Conservation (phyloP, 345 rosid species). For the Salix purpurea region DNA sequence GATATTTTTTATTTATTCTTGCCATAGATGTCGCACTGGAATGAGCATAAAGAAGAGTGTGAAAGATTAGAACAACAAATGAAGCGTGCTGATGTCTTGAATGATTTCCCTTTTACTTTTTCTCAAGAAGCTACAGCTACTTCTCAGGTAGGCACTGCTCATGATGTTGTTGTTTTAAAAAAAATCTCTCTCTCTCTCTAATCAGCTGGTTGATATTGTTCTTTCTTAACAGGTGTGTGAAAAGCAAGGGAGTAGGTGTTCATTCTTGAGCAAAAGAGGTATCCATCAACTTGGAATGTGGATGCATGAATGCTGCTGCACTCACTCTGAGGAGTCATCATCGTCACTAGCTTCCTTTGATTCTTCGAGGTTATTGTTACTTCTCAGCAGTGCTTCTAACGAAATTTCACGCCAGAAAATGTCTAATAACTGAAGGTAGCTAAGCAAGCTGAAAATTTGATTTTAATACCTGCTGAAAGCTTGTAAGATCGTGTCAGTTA, state of each 20-base stretch:
- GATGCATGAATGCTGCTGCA: slow-evolving; percentile 66
- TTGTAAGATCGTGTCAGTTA: too few relatives aligned
- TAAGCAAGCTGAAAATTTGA: too few relatives aligned
- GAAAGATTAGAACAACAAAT: slow-evolving; percentile 75
- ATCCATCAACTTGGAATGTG: slow-evolving; percentile 74
- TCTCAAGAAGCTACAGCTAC: slow-evolving; percentile 75
- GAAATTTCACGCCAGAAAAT: not conserved
- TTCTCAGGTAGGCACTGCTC: slow-evolving; percentile 32
- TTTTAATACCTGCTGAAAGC: too few relatives aligned
- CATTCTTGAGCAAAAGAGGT: slow-evolving; percentile 57
- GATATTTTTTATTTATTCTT: not conserved
- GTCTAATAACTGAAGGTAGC: too few relatives aligned
- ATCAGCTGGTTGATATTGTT: not conserved
- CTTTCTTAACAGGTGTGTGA: slow-evolving; percentile 35
- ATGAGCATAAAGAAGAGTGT: slow-evolving; percentile 75
- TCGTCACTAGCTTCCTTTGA: slow-evolving; percentile 18
- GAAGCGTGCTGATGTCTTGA: slow-evolving; percentile 50
- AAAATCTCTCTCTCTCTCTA: not conserved
- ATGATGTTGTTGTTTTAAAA: not conserved
- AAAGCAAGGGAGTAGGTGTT: slow-evolving; percentile 61
- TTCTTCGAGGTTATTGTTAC: slow-evolving; percentile 35
- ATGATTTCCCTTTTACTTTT: slow-evolving; percentile 77
- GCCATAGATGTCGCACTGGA: slow-evolving; percentile 65
- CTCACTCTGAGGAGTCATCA: not conserved
- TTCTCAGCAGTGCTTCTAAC: not conserved